Base-by-base conservation (phyloP, 768 basidiomycete species). In the Agrocybe chaxingu region DNA sequence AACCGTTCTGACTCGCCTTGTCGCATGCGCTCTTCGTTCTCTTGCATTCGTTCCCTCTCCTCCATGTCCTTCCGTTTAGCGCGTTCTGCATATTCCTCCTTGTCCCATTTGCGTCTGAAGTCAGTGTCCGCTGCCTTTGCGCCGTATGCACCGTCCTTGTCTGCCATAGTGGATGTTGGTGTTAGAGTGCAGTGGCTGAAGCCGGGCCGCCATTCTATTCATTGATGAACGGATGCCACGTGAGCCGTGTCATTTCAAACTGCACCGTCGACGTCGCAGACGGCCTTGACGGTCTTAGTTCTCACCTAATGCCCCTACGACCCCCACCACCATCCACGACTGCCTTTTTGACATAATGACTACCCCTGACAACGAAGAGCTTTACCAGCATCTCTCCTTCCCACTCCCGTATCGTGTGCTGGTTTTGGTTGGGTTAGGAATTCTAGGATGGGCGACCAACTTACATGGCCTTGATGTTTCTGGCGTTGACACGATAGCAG, bases 391-490 rank as follows among this genome's bases (percentile, higher is more conserved):
- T 47, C 71, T 77, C 34, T 69, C 70, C 13, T 89, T 96, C 63
- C 96, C 97, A 8, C 78, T 99, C 1, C 96, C 97, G 0, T 98
- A 93, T 65, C 89, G 97, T 54, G 91, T 92, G 19, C 79, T 97
- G 51, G 79, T 81, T 57, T 77, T 97, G 51, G 75, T 82, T 47
- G 87, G 89, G 13, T 58, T 91, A 32, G 94, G 92, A 8, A 80
- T 94, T 48, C 71, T 96, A 3, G 86, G 86, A 54, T 99, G 96
- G 94, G 93, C 93, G 0, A 83, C 86, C 32, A 99, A 98, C 67
- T 70, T 98, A 6, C 95, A 98, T 66, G 81, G 89, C 43, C 82
- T 98, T 41, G 74, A 85, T 55, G 57, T 76, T 8, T 72, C 87
- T 11, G 85, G 88, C 16, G 69, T 98, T 36, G 93, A 99, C 66